These are phyloP conservation scores for Aspergillus cavernicola DNA, from an alignment of 495 filamentous ascomycete species.

Conservation along the genomic window DNA sequence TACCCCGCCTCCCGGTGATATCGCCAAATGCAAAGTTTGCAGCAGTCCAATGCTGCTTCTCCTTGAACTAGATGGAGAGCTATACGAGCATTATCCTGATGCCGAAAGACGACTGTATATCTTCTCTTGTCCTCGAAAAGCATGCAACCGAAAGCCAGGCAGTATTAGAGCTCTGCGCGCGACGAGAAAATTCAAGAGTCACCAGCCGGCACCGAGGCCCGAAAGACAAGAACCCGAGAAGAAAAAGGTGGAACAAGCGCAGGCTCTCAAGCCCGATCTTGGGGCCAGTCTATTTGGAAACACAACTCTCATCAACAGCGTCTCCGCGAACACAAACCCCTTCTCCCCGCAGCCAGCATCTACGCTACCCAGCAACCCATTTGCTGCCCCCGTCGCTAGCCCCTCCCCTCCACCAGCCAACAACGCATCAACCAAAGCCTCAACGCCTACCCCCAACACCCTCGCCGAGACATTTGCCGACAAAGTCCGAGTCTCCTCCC, in stretches of 20 bases:
- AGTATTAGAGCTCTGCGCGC: conserved; percentile 70
- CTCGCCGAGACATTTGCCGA: conserved; percentile 73
- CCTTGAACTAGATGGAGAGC: conserved; percentile 85
- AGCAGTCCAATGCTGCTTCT: conserved; percentile 78
- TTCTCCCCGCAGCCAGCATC: conserved; percentile 43
- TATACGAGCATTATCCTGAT: conserved; percentile 78
- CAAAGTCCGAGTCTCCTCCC: conserved; percentile 54
- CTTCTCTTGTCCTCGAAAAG: conserved; percentile 71
- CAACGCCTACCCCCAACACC: conserved; percentile 22
- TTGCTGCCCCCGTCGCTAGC: conserved; percentile 38
- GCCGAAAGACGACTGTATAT: conserved; percentile 86
- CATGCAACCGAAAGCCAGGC: conserved; percentile 79
- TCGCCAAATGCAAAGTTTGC: conserved; percentile 87
- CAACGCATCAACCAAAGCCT: conserved; percentile 15
- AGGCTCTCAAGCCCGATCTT: conserved; percentile 49
- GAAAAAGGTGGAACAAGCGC: conserved; percentile 23
- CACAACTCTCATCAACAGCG: conserved; percentile 36
- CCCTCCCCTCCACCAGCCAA: conserved; percentile 24
- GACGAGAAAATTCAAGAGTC: conserved; percentile 42
- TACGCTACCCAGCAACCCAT: conserved; percentile 37
- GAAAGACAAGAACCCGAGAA: conserved; percentile 37
- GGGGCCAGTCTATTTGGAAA: conserved; percentile 54
- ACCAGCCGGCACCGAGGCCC: conserved; percentile 21
- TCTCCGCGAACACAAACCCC: conserved; percentile 54
- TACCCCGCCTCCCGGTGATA: conserved; percentile 67